Evolutionary conservation across 1,284 basidiomycete genomes (phyloP).

Genomic region (Marasmius tenuissimus): DNA sequence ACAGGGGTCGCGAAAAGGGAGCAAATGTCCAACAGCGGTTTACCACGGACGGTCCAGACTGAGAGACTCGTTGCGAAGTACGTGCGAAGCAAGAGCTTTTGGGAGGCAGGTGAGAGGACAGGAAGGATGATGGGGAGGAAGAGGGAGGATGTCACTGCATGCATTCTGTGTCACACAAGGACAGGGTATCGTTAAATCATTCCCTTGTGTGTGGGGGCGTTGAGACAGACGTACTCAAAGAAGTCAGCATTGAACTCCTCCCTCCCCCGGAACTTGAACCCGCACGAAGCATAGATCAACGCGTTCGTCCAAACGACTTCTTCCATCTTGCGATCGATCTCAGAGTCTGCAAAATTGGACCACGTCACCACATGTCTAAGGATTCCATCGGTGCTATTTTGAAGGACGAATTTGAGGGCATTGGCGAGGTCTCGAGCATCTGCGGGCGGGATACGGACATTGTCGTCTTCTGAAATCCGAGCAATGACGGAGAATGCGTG

Average conservation of each 20-base stretch:
- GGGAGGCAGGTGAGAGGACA: constrained; percentile 29
- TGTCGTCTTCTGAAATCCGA: constrained; percentile 40
- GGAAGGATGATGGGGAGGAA: constrained; percentile 37
- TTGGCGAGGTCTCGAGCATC: constrained; percentile 9
- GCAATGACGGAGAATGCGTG: constrained; percentile 46
- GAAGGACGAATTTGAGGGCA: background rate
- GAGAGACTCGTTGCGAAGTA: constrained; percentile 34
- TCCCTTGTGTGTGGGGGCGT: background rate
- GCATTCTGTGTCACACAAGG: constrained; percentile 29
- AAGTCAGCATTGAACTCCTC: constrained; percentile 4
- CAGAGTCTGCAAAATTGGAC: constrained; percentile 25
- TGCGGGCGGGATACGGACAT: constrained; percentile 23
- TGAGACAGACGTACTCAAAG: constrained; percentile 5
- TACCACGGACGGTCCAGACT: constrained; percentile 38
- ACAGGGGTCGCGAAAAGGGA: constrained; percentile 34
- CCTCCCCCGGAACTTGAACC: background rate
- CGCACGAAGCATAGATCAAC: background rate
- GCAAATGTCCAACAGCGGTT: constrained; percentile 34
- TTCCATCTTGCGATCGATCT: constrained; percentile 5
- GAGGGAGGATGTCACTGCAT: constrained; percentile 43
- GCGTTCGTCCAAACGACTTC: constrained; percentile 4
- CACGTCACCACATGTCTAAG: constrained; percentile 47
- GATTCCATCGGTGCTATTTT: constrained; percentile 38
- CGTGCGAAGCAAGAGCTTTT: constrained; percentile 33
- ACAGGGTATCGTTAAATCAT: background rate